A percentile compares a stretch with the other conserved stretches of the same genome.
These are phyloP conservation scores for Globisporangium echinulatum DNA, from an alignment of 352 stramenopile species.

Conservation along the genomic window DNA sequence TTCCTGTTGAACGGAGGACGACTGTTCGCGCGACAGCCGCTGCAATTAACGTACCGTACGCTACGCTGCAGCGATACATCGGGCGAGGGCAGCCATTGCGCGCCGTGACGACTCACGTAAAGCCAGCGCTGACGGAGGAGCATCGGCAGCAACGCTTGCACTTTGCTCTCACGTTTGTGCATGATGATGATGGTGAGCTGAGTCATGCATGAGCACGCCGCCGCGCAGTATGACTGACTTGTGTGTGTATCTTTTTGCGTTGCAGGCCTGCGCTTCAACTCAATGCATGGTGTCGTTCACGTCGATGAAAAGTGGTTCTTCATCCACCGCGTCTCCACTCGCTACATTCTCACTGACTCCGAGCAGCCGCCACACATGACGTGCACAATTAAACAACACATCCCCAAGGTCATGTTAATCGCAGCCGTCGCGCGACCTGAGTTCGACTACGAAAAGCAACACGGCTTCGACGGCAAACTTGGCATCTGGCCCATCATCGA, in stretches of 20 bases:
- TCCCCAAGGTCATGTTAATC: neutral
- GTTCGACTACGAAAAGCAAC: constrained; percentile 5
- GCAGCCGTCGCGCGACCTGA: neutral
- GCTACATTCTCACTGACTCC: neutral
- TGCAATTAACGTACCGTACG: neutral
- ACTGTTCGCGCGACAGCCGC: neutral
- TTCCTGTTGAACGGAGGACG: too few species aligned
- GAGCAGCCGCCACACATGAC: neutral
- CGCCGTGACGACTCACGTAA: neutral
- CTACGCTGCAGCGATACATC: neutral
- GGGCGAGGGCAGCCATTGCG: neutral
- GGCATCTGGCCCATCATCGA: constrained; percentile 10
- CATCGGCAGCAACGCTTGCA: neutral
- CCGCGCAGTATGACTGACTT: too few species aligned
- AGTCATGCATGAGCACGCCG: too few species aligned
- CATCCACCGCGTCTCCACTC: neutral
- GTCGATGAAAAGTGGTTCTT: neutral
- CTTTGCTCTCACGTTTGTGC: neutral
- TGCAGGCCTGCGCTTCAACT: neutral
- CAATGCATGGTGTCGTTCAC: neutral
- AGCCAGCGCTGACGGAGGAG: neutral
- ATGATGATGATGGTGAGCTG: neutral
- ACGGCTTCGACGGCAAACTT: constrained; percentile 12
- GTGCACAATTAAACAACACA: neutral
- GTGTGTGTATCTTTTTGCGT: neutral